These are phyloP conservation scores for Ensete glaucum DNA, from an alignment of 176 grass and related monocot genomes.

Conservation along the genomic window DNA sequence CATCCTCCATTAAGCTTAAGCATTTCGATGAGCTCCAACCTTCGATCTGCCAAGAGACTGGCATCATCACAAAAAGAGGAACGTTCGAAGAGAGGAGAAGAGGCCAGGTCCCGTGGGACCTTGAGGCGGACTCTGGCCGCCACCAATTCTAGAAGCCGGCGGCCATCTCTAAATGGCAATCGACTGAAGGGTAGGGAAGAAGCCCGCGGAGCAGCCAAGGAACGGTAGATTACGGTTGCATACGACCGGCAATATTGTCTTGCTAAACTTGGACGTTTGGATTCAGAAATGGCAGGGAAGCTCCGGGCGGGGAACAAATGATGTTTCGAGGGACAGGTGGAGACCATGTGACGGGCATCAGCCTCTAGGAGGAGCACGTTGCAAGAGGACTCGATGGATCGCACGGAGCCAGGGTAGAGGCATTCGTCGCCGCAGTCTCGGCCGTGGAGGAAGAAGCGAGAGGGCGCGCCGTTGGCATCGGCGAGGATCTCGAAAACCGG, in stretches of 20 bases:
- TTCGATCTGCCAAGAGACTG: conserved; percentile 35
- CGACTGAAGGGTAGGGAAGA: conserved; percentile 15
- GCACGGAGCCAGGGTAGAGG: conserved; percentile 43
- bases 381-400: conserved; percentile 32
- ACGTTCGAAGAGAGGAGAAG: conserved; percentile 48
- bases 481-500: conserved; percentile 78
- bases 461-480: conserved; percentile 36
- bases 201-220: conserved; percentile 20
- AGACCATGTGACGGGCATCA: conserved; percentile 5
- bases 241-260: background rate
- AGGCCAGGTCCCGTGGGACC: conserved; percentile 42
- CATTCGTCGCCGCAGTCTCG: conserved; percentile 16
- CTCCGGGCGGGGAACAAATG: conserved; percentile 14
- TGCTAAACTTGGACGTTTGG: background rate
- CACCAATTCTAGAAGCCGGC: conserved; percentile 30
- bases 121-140: conserved; percentile 31
- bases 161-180: conserved; percentile 33
- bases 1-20: conserved; percentile 27
- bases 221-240: conserved; percentile 24
- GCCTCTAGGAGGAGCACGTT: conserved; percentile 76
- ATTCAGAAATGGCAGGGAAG: conserved; percentile 25
- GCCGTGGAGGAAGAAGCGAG: conserved; percentile 73
- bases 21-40: conserved; percentile 50
- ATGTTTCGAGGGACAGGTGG: background rate
- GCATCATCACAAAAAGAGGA: conserved; percentile 31